Evolutionary conservation across 495 filamentous ascomycete species (phyloP).

Genomic region (Penicillium salamii): DNA sequence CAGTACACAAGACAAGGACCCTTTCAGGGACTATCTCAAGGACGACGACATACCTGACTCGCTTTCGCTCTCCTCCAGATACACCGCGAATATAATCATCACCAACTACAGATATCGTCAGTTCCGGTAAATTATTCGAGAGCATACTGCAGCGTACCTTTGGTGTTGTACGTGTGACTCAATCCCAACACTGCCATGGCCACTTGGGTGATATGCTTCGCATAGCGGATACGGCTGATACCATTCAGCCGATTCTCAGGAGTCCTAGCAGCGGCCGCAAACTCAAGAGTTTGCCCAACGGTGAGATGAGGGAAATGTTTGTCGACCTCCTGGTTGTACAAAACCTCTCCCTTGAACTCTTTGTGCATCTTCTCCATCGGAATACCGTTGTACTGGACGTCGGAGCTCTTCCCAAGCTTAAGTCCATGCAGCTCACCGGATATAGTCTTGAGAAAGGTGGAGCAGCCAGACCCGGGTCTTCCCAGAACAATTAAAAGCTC

Average conservation of each 20-base stretch:
- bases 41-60: slow-evolving; percentile 37
- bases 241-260: slow-evolving; percentile 44
- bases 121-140: slow-evolving; percentile 40
- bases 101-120: slow-evolving; percentile 39
- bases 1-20: background rate
- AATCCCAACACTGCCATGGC: slow-evolving; percentile 61
- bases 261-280: slow-evolving; percentile 55
- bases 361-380: slow-evolving; percentile 51
- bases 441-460: slow-evolving; percentile 41
- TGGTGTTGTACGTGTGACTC: slow-evolving; percentile 54
- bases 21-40: too few species aligned
- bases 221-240: slow-evolving; percentile 37
- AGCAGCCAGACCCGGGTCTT: slow-evolving; percentile 45
- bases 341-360: slow-evolving; percentile 61
- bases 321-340: slow-evolving; percentile 64
- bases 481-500: slow-evolving; percentile 43
- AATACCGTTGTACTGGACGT: slow-evolving; percentile 53
- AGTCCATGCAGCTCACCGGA: slow-evolving; percentile 38
- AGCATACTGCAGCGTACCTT: slow-evolving; percentile 37
- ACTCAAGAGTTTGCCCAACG: slow-evolving; percentile 64
- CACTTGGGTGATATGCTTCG: slow-evolving; percentile 51
- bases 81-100: slow-evolving; percentile 60
- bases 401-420: slow-evolving; percentile 37
- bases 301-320: slow-evolving; percentile 65
- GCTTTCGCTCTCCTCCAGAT: slow-evolving; percentile 81